Percentiles rank a stretch among this genome's conserved stretches.
These are phyloP conservation scores for Fraxinus platypoda DNA, from an alignment of 305 asterid genomes.

Conservation along the genomic window DNA sequence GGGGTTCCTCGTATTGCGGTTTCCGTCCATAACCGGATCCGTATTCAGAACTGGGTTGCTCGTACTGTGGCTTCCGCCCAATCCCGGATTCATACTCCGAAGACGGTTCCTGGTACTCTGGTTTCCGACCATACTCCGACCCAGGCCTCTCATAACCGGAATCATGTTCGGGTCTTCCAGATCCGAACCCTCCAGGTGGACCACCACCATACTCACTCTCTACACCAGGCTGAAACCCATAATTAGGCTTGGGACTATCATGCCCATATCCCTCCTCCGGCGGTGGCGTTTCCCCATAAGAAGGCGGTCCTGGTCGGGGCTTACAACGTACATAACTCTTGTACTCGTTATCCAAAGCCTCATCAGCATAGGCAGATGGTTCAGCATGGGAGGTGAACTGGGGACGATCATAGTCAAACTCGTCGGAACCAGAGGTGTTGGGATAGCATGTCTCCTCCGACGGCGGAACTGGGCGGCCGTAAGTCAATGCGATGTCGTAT, in stretches of 20 bases:
- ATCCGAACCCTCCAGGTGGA: slow-evolving; percentile 13
- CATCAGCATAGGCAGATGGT: slow-evolving; percentile 76
- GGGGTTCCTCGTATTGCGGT: background rate
- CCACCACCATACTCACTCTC: slow-evolving; percentile 26
- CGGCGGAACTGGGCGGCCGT: slow-evolving; percentile 73
- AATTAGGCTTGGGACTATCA: slow-evolving; percentile 39
- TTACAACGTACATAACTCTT: slow-evolving; percentile 69
- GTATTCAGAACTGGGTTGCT: slow-evolving; percentile 18
- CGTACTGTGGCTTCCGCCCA: slow-evolving; percentile 25
- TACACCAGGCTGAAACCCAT: slow-evolving; percentile 39
- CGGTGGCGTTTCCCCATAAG: slow-evolving; percentile 32
- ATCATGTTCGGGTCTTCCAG: slow-evolving; percentile 14
- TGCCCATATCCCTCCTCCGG: slow-evolving; percentile 28
- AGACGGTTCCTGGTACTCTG: slow-evolving; percentile 23
- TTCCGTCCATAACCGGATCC: slow-evolving; percentile 30
- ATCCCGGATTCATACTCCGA: slow-evolving; percentile 23
- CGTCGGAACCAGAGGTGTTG: slow-evolving; percentile 50
- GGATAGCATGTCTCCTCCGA: slow-evolving; percentile 79
- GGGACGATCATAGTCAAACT: slow-evolving; percentile 79
- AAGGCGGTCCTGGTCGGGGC: slow-evolving; percentile 47
- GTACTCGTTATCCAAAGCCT: slow-evolving; percentile 75
- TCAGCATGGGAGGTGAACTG: slow-evolving; percentile 65
- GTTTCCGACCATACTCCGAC: slow-evolving; percentile 31
- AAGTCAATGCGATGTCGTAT: slow-evolving; percentile 57
- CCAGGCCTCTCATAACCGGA: slow-evolving; percentile 21